phyloP scores from a whole-genome alignment of 768 basidiomycete species.

The Boletus reticulatus region DNA sequence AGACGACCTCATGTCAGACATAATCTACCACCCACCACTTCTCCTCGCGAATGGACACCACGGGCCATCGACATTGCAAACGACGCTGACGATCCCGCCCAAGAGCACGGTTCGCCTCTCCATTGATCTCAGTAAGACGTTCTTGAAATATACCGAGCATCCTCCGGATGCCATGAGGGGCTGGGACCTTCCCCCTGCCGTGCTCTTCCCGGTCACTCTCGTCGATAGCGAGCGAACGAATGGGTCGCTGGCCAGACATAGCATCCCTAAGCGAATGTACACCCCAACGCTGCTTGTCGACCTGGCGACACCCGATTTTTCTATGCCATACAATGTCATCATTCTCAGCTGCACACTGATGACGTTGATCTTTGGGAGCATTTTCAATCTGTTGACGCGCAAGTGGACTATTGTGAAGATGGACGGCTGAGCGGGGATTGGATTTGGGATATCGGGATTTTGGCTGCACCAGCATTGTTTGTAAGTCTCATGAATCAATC shows the following conservation, averaged over 20 bases:
- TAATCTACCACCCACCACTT: slow-evolving; percentile 54
- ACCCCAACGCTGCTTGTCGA: slow-evolving; percentile 82
- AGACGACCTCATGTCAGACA: slow-evolving; percentile 64
- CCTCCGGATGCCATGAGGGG: slow-evolving; percentile 94
- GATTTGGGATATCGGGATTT: too few species aligned
- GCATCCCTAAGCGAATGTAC: slow-evolving; percentile 53
- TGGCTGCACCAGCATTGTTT: too few species aligned
- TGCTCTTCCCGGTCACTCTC: slow-evolving; percentile 47
- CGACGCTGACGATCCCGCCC: slow-evolving; percentile 67
- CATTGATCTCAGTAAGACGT: slow-evolving; percentile 78
- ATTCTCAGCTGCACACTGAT: slow-evolving; percentile 92
- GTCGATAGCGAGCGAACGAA: neutral
- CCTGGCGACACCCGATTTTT: slow-evolving; percentile 98
- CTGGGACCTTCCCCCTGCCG: slow-evolving; percentile 88
- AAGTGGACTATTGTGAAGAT: slow-evolving; percentile 62
- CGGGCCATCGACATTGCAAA: slow-evolving; percentile 68
- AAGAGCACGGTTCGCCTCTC: slow-evolving; percentile 59
- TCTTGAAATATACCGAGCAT: slow-evolving; percentile 92
- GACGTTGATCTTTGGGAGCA: slow-evolving; percentile 88
- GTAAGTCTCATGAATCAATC: too few species aligned
- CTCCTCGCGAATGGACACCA: slow-evolving; percentile 15
- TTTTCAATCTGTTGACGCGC: slow-evolving; percentile 85
- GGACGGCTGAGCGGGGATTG: slow-evolving; percentile 7
- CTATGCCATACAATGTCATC: slow-evolving; percentile 99
- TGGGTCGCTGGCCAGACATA: neutral